Conservation (phyloP, 305 asterid genomes). For the Solanum hybrid region DNA sequence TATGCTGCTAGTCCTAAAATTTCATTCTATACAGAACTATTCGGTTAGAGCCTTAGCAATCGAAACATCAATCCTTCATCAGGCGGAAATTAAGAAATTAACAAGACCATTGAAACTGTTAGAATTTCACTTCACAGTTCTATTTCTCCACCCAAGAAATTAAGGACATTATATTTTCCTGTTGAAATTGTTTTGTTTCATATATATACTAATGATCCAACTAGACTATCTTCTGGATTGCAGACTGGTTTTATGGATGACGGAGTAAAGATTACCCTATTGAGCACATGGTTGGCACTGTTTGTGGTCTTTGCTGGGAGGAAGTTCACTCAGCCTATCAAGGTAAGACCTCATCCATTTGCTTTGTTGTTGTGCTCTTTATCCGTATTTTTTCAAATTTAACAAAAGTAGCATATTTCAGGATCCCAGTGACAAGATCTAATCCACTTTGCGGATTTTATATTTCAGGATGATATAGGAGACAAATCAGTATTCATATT, state of each 20-base stretch:
- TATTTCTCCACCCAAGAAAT: neutral
- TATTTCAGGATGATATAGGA: conserved; percentile 79
- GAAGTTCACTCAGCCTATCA: conserved; percentile 88
- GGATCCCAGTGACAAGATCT: neutral
- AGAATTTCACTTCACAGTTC: neutral
- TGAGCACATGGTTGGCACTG: conserved; percentile 78
- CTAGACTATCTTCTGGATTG: conserved; percentile 2
- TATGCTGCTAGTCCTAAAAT: neutral
- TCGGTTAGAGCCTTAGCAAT: neutral
- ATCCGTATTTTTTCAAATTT: neutral
- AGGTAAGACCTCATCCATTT: conserved; percentile 29
- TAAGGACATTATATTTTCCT: neutral
- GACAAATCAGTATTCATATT: conserved; percentile 86
- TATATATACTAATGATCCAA: neutral
- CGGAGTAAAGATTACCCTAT: conserved; percentile 40
- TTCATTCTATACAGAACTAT: neutral
- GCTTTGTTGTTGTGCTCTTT: neutral
- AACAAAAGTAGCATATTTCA: neutral
- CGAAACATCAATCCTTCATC: neutral
- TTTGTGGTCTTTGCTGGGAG: conserved; percentile 79
- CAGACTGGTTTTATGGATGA: conserved; percentile 85
- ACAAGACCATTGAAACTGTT: neutral
- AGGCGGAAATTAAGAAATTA: neutral
- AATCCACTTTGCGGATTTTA: neutral
- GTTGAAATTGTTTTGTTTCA: neutral